These are phyloP conservation scores for Hortiboletus campestris DNA, from an alignment of 768 basidiomycete genomes.

Conservation along the genomic window DNA sequence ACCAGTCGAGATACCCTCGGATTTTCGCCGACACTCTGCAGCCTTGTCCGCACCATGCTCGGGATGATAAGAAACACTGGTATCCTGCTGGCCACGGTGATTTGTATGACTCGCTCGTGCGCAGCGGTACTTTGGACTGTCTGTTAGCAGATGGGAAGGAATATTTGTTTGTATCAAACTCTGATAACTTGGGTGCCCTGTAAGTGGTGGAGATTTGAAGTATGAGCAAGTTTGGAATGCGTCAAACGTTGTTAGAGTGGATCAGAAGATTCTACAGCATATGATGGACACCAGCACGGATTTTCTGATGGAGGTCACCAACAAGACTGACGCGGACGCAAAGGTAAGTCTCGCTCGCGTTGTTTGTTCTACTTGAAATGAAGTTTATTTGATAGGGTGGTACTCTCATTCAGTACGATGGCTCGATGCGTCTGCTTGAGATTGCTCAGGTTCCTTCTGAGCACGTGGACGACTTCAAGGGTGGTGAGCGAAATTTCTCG, in stretches of 20 bases:
- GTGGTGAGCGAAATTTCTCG: slow-evolving; percentile 34
- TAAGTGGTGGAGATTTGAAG: slow-evolving; percentile 36
- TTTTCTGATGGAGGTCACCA: slow-evolving; percentile 94
- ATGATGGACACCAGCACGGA: slow-evolving; percentile 82
- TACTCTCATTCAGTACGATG: slow-evolving; percentile 86
- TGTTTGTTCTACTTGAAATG: not conserved
- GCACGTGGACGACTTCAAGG: slow-evolving; percentile 13
- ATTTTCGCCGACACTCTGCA: slow-evolving; percentile 88
- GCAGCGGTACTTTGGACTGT: slow-evolving; percentile 89
- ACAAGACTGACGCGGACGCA: slow-evolving; percentile 91
- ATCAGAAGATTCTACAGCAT: slow-evolving; percentile 79
- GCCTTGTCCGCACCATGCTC: slow-evolving; percentile 74
- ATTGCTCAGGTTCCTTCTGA: slow-evolving; percentile 7
- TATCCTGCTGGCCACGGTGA: slow-evolving; percentile 98
- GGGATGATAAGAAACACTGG: slow-evolving; percentile 89
- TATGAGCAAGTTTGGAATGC: slow-evolving; percentile 4
- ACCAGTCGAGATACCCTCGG: slow-evolving; percentile 92
- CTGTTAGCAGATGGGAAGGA: slow-evolving; percentile 90
- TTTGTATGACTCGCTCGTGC: slow-evolving; percentile 87
- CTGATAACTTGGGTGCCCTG: slow-evolving; percentile 94
- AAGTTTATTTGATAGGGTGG: slow-evolving; percentile 51
- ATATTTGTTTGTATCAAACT: slow-evolving; percentile 97
- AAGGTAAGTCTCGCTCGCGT: slow-evolving; percentile 32
- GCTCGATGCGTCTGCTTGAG: slow-evolving; percentile 9
- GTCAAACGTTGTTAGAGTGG: slow-evolving; percentile 49